These are phyloP conservation scores for Testicularia cyperi DNA, from an alignment of 1,284 basidiomycete species.

Conservation along the genomic window DNA sequence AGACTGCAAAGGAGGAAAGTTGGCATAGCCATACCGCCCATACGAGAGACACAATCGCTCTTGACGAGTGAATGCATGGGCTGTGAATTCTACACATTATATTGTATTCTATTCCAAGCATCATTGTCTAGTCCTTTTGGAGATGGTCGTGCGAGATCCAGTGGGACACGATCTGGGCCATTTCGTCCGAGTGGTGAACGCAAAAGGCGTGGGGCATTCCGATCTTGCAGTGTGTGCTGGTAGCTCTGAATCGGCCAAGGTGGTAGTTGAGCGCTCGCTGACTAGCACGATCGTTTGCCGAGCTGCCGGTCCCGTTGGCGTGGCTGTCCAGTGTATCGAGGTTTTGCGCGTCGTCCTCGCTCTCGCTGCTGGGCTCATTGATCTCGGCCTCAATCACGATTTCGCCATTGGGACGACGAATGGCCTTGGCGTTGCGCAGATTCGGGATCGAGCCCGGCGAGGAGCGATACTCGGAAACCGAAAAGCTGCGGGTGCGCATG, in stretches of 20 bases:
- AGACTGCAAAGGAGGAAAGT: no score
- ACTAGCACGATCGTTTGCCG: no score
- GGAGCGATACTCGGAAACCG: slow-evolving; percentile 20
- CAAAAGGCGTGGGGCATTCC: slow-evolving; percentile 50
- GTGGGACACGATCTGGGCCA: slow-evolving; percentile 18
- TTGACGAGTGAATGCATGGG: no score
- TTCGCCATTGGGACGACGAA: slow-evolving; percentile 24
- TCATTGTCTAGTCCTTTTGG: no score
- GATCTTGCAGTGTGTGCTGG: slow-evolving; percentile 31
- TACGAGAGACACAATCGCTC: no score
- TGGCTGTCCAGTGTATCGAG: no score
- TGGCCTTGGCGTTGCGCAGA: slow-evolving; percentile 21
- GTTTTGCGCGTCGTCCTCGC: slow-evolving; percentile 1
- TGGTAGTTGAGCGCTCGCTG: slow-evolving; percentile 6
- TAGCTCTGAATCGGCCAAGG: slow-evolving; percentile 8
- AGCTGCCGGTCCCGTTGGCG: no score
- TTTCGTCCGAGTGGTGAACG: slow-evolving; percentile 22
- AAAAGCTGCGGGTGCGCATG: slow-evolving; percentile 22
- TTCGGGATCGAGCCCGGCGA: slow-evolving; percentile 10
- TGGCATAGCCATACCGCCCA: no score
- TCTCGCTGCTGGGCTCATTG: slow-evolving; percentile 9
- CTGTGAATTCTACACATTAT: no score
- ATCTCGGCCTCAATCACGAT: slow-evolving; percentile 37
- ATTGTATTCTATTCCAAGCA: no score
- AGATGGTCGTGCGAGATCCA: slow-evolving; percentile 29